These are phyloP conservation scores for Pseudodiploospora longispora DNA, from an alignment of 2,329 filamentous ascomycete genomes.

Conservation along the genomic window DNA sequence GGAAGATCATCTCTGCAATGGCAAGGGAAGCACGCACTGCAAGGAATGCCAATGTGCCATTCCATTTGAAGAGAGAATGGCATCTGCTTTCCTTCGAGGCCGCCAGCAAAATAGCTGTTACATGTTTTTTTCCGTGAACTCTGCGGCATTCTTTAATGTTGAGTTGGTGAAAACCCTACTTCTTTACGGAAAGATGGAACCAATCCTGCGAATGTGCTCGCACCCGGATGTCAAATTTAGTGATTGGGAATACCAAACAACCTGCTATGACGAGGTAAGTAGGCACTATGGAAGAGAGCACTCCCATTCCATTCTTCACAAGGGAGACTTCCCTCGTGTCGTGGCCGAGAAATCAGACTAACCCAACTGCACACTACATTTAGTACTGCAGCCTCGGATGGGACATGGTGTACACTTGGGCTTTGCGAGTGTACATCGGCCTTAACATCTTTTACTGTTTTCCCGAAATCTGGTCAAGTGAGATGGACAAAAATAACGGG, in stretches of 20 bases:
- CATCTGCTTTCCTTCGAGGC: background rate
- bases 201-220: conserved; percentile 11
- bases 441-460: conserved; percentile 14
- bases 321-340: no score
- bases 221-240: conserved; percentile 3
- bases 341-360: no score
- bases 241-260: conserved; percentile 1
- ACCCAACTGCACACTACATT: background rate
- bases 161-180: conserved; percentile 15
- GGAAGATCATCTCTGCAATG: background rate
- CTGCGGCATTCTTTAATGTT: conserved; percentile 8
- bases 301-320: no score
- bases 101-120: background rate
- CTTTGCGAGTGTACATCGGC: conserved; percentile 13
- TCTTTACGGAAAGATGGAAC: conserved; percentile 15
- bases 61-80: background rate
- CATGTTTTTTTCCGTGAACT: background rate
- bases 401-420: conserved; percentile 10
- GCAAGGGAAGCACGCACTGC: background rate
- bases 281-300: background rate
- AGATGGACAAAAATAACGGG: background rate
- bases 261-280: background rate
- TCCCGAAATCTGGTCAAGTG: conserved; percentile 6
- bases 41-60: background rate
- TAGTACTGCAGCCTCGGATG: conserved; percentile 9